Evolutionary conservation across 805 yeast species (phyloP).

Genomic region (Millerozyma acaciae): DNA sequence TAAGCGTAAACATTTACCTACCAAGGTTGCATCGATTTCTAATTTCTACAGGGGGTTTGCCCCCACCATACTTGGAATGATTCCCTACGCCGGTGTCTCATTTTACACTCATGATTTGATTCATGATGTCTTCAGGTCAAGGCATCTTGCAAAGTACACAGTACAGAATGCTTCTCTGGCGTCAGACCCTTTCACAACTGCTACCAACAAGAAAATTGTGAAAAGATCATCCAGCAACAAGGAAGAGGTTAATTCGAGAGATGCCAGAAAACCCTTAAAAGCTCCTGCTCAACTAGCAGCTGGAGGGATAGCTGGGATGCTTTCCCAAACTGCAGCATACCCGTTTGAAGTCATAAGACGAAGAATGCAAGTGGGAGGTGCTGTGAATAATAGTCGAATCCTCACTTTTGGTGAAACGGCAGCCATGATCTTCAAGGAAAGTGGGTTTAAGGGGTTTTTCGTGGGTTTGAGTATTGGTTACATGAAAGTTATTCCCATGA

Average conservation of each 20-base stretch:
- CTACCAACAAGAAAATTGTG: slow-evolving; percentile 12
- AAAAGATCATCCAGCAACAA: slow-evolving; percentile 11
- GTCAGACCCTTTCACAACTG: slow-evolving; percentile 14
- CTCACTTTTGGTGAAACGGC: slow-evolving; percentile 54
- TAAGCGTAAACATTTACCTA: slow-evolving; percentile 31
- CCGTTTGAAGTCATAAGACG: slow-evolving; percentile 95
- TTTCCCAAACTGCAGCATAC: slow-evolving; percentile 93
- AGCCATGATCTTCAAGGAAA: slow-evolving; percentile 57
- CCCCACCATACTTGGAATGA: slow-evolving; percentile 92
- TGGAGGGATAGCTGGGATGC: slow-evolving; percentile 95
- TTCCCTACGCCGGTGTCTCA: slow-evolving; percentile 97
- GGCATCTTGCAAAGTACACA: slow-evolving; percentile 50
- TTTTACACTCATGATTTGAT: slow-evolving; percentile 89
- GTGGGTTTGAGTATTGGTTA: slow-evolving; percentile 95
- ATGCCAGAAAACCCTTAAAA: slow-evolving; percentile 60
- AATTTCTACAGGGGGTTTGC: slow-evolving; percentile 93
- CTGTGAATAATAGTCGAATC: slow-evolving; percentile 56
- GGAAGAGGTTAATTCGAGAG: slow-evolving; percentile 30
- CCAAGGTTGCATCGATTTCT: slow-evolving; percentile 33
- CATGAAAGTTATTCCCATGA: slow-evolving; percentile 94
- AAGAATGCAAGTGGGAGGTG: slow-evolving; percentile 93
- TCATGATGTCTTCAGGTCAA: slow-evolving; percentile 81
- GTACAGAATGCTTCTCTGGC: slow-evolving; percentile 21
- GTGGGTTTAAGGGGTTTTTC: slow-evolving; percentile 84
- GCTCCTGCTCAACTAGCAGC: slow-evolving; percentile 93